Conservation (phyloP, 2,329 filamentous ascomycete species). For the Purpureocillium lavendulum region DNA sequence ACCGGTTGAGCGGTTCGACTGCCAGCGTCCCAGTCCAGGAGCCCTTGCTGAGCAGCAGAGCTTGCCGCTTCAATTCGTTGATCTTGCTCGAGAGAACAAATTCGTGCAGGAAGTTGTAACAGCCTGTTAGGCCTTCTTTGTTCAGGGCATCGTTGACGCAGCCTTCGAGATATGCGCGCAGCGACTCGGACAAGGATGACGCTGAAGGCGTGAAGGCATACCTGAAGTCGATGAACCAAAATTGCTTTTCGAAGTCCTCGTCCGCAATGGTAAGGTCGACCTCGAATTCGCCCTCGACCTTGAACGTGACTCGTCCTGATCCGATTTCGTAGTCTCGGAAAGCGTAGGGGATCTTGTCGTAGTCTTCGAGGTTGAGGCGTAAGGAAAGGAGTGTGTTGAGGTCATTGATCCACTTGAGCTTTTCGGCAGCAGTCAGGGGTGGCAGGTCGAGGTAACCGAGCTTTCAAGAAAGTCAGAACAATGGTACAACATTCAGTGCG, state of each 20-base stretch:
- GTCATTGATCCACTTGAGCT: constrained; percentile 67
- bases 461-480: constrained; percentile 24
- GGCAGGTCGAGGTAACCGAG: constrained; percentile 71
- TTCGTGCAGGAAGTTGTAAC: constrained; percentile 82
- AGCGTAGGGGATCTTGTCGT: constrained; percentile 63
- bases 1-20: constrained; percentile 72
- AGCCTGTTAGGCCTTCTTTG: constrained; percentile 64
- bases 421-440: constrained; percentile 60
- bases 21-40: constrained; percentile 73
- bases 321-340: constrained; percentile 72
- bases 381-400: constrained; percentile 78
- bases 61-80: constrained; percentile 71
- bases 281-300: constrained; percentile 77
- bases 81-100: constrained; percentile 88
- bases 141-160: constrained; percentile 65
- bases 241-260: constrained; percentile 74
- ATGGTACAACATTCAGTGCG: neutral
- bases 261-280: constrained; percentile 86
- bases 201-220: constrained; percentile 71
- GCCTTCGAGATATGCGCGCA: constrained; percentile 59
- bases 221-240: constrained; percentile 90
- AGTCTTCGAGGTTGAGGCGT: constrained; percentile 77
- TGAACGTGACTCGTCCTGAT: constrained; percentile 86
- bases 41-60: constrained; percentile 55
- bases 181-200: constrained; percentile 47